Evolutionary conservation across 352 stramenopile species (phyloP).

Genomic region (Phytophthora chlamydospora): DNA sequence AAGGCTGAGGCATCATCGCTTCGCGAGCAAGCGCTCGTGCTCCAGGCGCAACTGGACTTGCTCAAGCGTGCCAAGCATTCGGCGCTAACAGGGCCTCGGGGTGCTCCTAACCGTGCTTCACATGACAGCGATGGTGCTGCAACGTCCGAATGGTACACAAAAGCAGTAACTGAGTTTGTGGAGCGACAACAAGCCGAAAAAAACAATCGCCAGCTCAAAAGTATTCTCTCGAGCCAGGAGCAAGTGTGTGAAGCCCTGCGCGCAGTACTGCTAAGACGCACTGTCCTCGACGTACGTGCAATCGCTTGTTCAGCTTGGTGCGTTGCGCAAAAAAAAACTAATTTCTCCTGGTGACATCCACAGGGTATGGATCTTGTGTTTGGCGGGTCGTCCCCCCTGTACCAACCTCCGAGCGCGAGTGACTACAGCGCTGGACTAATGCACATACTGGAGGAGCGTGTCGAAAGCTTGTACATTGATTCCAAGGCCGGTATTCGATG

Average conservation of each 20-base stretch:
- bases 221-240: constrained; percentile 20
- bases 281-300: constrained; percentile 6
- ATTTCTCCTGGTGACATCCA: background rate
- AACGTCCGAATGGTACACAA: constrained; percentile 9
- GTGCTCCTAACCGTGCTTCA: background rate
- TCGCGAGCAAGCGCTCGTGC: constrained; percentile 9
- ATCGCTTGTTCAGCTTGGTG: too few species aligned
- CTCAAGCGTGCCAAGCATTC: constrained; percentile 16
- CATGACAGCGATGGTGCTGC: background rate
- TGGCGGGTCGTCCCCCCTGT: constrained; percentile 1
- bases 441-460: constrained; percentile 15
- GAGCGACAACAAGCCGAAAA: constrained; percentile 24
- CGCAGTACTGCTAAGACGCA: constrained; percentile 7
- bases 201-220: constrained; percentile 16
- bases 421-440: constrained; percentile 15
- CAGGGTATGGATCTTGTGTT: constrained; percentile 30
- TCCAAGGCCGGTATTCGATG: constrained; percentile 10
- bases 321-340: too few species aligned
- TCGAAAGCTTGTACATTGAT: constrained; percentile 15
- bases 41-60: constrained; percentile 15
- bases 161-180: constrained; percentile 14
- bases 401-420: background rate
- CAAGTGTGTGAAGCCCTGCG: constrained; percentile 9
- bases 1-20: constrained; percentile 16
- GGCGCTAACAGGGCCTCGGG: background rate